Conservation (phyloP, 345 rosid genomes). For the Dovyalis caffra region DNA sequence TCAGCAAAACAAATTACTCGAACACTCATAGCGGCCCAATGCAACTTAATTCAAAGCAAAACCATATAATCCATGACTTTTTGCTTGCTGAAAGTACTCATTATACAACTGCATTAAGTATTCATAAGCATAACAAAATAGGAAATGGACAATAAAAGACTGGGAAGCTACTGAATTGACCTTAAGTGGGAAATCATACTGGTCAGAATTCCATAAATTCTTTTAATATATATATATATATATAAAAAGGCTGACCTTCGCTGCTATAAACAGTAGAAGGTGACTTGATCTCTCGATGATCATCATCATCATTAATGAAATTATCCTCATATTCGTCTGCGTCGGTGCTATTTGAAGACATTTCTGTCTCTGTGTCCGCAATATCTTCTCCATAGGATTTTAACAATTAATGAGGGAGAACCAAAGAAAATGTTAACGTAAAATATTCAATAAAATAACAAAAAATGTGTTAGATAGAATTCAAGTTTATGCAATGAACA, state of each 20-base stretch:
- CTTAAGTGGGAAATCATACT: no score
- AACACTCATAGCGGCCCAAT: background rate
- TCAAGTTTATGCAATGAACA: background rate
- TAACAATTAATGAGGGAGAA: slow-evolving; percentile 23
- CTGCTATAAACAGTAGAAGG: slow-evolving; percentile 36
- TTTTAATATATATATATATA: no score
- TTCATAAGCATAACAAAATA: background rate
- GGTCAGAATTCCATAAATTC: no score
- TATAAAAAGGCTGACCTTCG: slow-evolving; percentile 39
- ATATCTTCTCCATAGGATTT: slow-evolving; percentile 69
- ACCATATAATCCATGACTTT: background rate
- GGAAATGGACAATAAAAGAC: background rate
- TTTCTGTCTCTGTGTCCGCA: slow-evolving; percentile 53
- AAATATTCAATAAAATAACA: background rate
- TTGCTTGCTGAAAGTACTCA: background rate
- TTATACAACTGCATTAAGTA: background rate
- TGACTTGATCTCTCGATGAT: slow-evolving; percentile 21
- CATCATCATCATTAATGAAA: slow-evolving; percentile 64
- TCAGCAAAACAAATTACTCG: background rate
- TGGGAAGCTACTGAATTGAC: background rate
- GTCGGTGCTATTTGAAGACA: slow-evolving; percentile 27
- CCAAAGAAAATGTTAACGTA: background rate
- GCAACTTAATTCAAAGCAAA: background rate
- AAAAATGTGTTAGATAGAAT: background rate
- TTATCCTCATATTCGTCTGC: slow-evolving; percentile 67